phyloP scores from a whole-genome alignment of 2,329 filamentous ascomycete species.

The Microcyclospora pomicola region DNA sequence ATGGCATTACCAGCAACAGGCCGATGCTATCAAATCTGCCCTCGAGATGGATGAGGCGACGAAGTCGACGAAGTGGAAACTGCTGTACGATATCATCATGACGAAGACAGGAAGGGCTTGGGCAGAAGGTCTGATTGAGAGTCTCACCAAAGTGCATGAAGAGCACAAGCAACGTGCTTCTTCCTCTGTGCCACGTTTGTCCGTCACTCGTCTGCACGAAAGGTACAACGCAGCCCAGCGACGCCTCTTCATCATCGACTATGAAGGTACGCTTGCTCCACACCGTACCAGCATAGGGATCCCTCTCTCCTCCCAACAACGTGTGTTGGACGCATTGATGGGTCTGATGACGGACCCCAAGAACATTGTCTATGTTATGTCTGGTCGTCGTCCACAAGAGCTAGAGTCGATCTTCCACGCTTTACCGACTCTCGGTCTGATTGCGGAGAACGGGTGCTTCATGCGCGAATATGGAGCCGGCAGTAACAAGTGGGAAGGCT shows the following conservation, averaged over 20 bases:
- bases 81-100: conserved; percentile 58
- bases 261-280: conserved; percentile 81
- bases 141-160: conserved; percentile 62
- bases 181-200: conserved; percentile 73
- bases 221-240: conserved; percentile 53
- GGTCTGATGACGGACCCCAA: conserved; percentile 66
- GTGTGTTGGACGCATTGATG: conserved; percentile 68
- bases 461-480: conserved; percentile 50
- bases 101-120: conserved; percentile 75
- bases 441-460: conserved; percentile 92
- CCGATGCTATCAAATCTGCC: conserved; percentile 70
- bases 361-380: conserved; percentile 92
- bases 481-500: conserved; percentile 57
- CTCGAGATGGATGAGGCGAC: conserved; percentile 68
- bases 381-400: conserved; percentile 71
- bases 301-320: conserved; percentile 72
- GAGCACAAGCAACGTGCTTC: conserved; percentile 77
- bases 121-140: conserved; percentile 61
- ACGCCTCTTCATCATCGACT: conserved; percentile 80
- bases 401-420: conserved; percentile 74
- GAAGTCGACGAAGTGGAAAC: conserved; percentile 59
- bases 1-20: conserved; percentile 84
- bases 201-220: conserved; percentile 47
- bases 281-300: conserved; percentile 76
- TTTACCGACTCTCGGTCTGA: conserved; percentile 71